Conservation (phyloP, 2,329 filamentous ascomycete genomes). For the Exserohilum turcica region DNA sequence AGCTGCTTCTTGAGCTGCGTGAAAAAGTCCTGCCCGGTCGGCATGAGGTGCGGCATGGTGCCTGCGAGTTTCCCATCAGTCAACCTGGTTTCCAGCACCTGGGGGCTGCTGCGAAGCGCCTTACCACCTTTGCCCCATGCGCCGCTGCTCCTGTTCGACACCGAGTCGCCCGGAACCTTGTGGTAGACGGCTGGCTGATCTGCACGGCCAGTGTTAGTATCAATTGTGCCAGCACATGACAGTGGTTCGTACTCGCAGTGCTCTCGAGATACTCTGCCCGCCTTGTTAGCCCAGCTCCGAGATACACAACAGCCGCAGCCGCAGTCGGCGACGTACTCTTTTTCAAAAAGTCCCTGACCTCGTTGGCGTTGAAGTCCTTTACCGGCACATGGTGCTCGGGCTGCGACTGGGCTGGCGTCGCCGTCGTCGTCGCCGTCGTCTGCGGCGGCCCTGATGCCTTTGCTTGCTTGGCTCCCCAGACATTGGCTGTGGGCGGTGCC, state of each 20-base stretch:
- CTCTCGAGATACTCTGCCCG: slow-evolving; percentile 36
- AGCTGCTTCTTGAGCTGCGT: slow-evolving; percentile 54
- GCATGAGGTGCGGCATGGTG: slow-evolving; percentile 50
- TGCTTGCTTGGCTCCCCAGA: slow-evolving; percentile 41
- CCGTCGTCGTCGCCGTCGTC: too few relatives aligned
- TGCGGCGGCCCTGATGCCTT: slow-evolving; percentile 32
- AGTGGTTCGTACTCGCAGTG: slow-evolving; percentile 30
- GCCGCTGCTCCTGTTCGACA: slow-evolving; percentile 44
- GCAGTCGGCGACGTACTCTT: slow-evolving; percentile 39
- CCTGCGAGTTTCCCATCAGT: slow-evolving; percentile 36
- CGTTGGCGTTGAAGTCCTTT: slow-evolving; percentile 52
- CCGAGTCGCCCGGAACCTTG: slow-evolving; percentile 49
- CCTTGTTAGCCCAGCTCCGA: slow-evolving; percentile 25
- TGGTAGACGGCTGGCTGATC: slow-evolving; percentile 42
- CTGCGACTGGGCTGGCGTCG: slow-evolving; percentile 24
- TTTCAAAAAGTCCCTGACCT: slow-evolving; percentile 51
- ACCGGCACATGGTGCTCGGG: slow-evolving; percentile 44
- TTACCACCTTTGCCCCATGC: slow-evolving; percentile 50
- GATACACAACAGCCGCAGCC: neutral
- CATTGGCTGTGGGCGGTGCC: slow-evolving; percentile 39
- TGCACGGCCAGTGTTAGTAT: slow-evolving; percentile 27
- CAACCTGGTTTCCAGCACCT: neutral
- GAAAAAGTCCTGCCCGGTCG: slow-evolving; percentile 53
- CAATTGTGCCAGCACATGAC: slow-evolving; percentile 8
- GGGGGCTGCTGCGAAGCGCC: neutral